Evolutionary conservation across 2,329 filamentous ascomycete genomes (phyloP).

Genomic region (Pestalotiopsis fici): DNA sequence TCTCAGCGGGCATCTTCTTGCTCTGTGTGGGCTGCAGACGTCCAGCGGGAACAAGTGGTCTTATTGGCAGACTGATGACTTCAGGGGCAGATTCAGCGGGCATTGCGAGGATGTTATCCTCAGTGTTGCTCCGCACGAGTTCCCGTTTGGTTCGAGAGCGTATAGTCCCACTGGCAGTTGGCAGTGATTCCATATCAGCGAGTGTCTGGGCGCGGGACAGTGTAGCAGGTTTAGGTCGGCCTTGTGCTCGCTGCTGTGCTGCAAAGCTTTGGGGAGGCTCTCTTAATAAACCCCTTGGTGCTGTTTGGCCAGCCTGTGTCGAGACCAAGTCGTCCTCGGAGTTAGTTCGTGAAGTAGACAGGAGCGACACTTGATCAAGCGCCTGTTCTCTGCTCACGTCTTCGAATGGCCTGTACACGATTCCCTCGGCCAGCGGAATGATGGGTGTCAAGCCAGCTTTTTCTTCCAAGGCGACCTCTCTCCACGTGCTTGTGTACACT

Average conservation of each 20-base stretch:
- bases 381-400: constrained; percentile 59
- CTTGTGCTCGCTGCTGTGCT: constrained; percentile 63
- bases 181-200: constrained; percentile 27
- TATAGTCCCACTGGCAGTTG: constrained; percentile 28
- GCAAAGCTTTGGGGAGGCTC: constrained; percentile 66
- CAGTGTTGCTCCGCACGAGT: constrained; percentile 24
- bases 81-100: constrained; percentile 15
- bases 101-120: constrained; percentile 21
- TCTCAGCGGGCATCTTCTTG: constrained; percentile 4
- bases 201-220: constrained; percentile 31
- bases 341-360: constrained; percentile 31
- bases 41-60: constrained; percentile 14
- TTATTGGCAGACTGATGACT: constrained; percentile 13
- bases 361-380: constrained; percentile 32
- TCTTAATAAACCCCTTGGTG: constrained; percentile 45
- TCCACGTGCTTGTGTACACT: constrained; percentile 59
- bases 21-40: constrained; percentile 5
- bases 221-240: constrained; percentile 38
- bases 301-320: constrained; percentile 25
- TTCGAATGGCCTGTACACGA: constrained; percentile 67
- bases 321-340: constrained; percentile 35
- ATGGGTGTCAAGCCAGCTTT: constrained; percentile 64
- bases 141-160: constrained; percentile 28
- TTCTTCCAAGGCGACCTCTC: constrained; percentile 69
- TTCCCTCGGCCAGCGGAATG: constrained; percentile 61